These are phyloP conservation scores for Gyromitra esculenta DNA, from an alignment of 2,329 filamentous ascomycete species.

Conservation along the genomic window DNA sequence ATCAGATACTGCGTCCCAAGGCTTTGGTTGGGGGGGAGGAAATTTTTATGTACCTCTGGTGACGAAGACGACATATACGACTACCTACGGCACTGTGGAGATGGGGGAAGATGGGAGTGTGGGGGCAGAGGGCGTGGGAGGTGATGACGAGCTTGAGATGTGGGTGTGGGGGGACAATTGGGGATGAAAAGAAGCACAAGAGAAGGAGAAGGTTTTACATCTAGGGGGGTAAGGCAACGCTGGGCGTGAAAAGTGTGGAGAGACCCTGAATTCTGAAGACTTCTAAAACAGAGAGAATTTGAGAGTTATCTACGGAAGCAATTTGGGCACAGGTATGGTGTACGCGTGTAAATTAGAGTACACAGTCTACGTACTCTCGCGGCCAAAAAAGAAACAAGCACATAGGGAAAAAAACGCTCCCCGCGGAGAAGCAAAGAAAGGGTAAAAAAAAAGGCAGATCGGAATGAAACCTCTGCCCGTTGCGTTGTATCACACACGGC, in stretches of 20 bases:
- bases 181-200: slow-evolving; percentile 23
- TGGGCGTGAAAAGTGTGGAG: not conserved
- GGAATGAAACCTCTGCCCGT: slow-evolving; percentile 49
- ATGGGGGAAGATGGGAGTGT: slow-evolving; percentile 35
- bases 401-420: slow-evolving; percentile 14
- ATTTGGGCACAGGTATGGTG: slow-evolving; percentile 31
- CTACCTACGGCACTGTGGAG: slow-evolving; percentile 24
- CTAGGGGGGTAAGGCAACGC: slow-evolving; percentile 8
- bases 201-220: slow-evolving; percentile 18
- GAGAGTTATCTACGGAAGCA: slow-evolving; percentile 38
- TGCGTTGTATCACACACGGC: slow-evolving; percentile 46
- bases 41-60: slow-evolving; percentile 50
- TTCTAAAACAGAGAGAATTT: slow-evolving; percentile 32
- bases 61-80: slow-evolving; percentile 53
- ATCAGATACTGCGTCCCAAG: slow-evolving; percentile 39
- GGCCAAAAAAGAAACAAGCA: slow-evolving; percentile 17
- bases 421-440: slow-evolving; percentile 47
- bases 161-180: slow-evolving; percentile 7
- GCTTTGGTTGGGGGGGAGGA: slow-evolving; percentile 27
- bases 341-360: slow-evolving; percentile 33
- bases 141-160: slow-evolving; percentile 22
- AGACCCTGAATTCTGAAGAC: slow-evolving; percentile 18
- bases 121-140: slow-evolving; percentile 26
- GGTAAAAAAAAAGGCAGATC: slow-evolving; percentile 40
- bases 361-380: slow-evolving; percentile 15